Evolutionary conservation across 1,139 yeast genomes (phyloP), one percentile per base, ranked within the genome.

Genomic region (Saccharomyces hybrid): DNA sequence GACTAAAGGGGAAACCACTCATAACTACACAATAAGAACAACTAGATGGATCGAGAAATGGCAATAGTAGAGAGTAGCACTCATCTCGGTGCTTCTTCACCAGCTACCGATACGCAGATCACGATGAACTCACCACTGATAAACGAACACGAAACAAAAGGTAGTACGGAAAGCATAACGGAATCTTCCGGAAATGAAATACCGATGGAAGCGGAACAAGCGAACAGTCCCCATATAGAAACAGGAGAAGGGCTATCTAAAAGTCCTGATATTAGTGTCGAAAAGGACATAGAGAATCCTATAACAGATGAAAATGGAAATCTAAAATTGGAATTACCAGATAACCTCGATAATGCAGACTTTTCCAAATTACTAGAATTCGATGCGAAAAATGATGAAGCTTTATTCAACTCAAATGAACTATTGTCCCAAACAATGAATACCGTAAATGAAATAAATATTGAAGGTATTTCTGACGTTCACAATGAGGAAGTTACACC

Each of bases 341-440:
- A 59, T 41, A 54, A 58, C 25, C 42, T 64, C 11, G 65, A 62
- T 41, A 57, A 59, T 49, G 64, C 63, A 29, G 64, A 62, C 46
- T 61, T 65, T 51, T 61, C 66, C 11, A 64, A 62, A 52, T 52
- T 67, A 7, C 52, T 64, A 9, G 69, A 64, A 28, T 57, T 67
- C 38, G 67, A 63, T 51, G 57, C 58, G 11, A 60, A 61, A 51
- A 58, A 58, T 47, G 64, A 61, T 49, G 61, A 60, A 38, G 64
- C 60, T 47, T 50, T 62, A 48, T 61, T 63, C 42, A 56, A 60
- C 25, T 56, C 61, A 11, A 51, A 56, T 46, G 63, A 61, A 47
- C 48, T 61, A 28, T 38, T 61, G 16, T 34, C 42, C 11, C 42
- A 34, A 14, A 34, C 42, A 14, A 34, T 34, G 42, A 11, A 34